Conservation (phyloP, 176 grass and related monocot genomes). For the Oryza longistaminata region DNA sequence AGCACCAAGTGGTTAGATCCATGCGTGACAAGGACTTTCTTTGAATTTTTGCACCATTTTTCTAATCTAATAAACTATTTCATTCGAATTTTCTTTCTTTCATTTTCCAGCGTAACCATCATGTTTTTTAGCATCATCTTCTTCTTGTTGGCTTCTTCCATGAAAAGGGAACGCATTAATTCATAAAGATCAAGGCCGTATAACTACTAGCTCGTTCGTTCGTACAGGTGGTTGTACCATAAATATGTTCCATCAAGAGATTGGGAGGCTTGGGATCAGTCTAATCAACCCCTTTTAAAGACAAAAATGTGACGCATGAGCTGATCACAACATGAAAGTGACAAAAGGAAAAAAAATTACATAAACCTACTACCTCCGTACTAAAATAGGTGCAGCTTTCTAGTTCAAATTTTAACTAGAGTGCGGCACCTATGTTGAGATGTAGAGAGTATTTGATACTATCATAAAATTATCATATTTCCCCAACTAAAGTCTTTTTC, state of each 20-base stretch:
- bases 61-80: not conserved
- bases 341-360: not conserved
- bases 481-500: not conserved
- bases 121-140: not conserved
- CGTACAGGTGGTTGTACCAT: not conserved
- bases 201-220: not conserved
- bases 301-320: constrained; percentile 40
- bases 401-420: too few species aligned
- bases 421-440: too few species aligned
- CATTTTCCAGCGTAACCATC: not conserved
- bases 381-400: too few species aligned
- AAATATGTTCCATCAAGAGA: not conserved
- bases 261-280: not conserved
- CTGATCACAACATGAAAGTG: constrained; percentile 24
- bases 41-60: not conserved
- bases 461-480: not conserved
- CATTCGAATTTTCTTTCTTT: not conserved
- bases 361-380: not conserved
- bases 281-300: not conserved
- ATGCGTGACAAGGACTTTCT: not conserved
- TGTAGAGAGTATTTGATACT: not conserved
- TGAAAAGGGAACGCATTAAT: not conserved
- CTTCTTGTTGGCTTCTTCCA: not conserved
- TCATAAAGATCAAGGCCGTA: not conserved
- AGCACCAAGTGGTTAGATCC: not conserved